phyloP scores from a whole-genome alignment of 2,329 filamentous ascomycete species.

The Cephalotrichum gorgonifer region DNA sequence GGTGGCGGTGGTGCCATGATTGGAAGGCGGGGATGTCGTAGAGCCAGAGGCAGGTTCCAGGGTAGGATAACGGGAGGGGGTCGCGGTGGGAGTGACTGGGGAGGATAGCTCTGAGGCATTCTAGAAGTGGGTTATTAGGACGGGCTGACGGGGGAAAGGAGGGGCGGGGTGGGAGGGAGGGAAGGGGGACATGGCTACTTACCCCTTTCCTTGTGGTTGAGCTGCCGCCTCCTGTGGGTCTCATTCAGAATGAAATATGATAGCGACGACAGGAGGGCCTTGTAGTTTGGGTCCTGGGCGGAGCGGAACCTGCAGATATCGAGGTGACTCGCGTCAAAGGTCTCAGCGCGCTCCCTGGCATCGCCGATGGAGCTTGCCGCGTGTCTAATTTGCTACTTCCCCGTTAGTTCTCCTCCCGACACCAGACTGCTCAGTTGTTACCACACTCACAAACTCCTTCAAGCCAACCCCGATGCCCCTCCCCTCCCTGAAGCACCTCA shows the following conservation, averaged over 20 bases:
- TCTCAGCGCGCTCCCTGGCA: conserved; percentile 18
- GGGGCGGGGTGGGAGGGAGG: background rate
- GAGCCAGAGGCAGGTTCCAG: conserved; percentile 20
- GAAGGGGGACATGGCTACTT: background rate
- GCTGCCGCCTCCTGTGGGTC: conserved; percentile 9
- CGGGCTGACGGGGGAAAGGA: no score
- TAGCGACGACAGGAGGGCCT: conserved; percentile 13
- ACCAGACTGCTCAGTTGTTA: no score
- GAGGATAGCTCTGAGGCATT: conserved; percentile 13
- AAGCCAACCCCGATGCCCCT: background rate
- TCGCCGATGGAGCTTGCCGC: conserved; percentile 19
- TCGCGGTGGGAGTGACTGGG: conserved; percentile 7
- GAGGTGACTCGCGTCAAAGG: conserved; percentile 25
- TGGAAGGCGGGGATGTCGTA: conserved; percentile 19
- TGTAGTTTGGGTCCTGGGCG: conserved; percentile 15
- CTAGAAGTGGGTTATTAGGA: conserved; percentile 3
- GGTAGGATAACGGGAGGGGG: conserved; percentile 12
- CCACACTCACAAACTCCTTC: background rate
- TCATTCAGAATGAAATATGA: conserved; percentile 13
- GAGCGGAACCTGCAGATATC: conserved; percentile 28
- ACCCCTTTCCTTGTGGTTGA: conserved; percentile 14
- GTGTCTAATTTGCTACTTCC: background rate
- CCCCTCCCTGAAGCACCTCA: conserved; percentile 20
- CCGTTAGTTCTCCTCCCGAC: background rate
- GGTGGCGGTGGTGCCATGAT: conserved; percentile 18